Evolutionary conservation across 2,329 filamentous ascomycete species (phyloP), one percentile per base, ranked within the genome.

Genomic region (Curvularia hawaiiensis): DNA sequence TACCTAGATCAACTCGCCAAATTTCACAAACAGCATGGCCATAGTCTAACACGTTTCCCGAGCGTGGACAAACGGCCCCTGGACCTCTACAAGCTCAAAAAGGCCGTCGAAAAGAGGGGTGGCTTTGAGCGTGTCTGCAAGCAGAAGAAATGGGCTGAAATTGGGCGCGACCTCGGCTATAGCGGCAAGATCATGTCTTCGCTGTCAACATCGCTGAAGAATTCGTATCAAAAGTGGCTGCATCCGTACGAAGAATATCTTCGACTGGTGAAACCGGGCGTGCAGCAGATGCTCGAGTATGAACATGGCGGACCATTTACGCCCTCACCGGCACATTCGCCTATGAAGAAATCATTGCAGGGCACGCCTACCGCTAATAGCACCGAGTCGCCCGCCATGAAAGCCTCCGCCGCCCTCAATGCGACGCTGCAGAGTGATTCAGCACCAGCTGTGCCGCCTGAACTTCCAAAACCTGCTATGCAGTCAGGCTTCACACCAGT

Each of bases 161-260:
- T 99, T 67, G 95, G 95, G 33, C 88, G 95, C 70, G 95, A 98
- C 74, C 80, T 99, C 47, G 95, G 95, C 53, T 99, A 99, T 78
- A 98, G 94, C 73, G 95, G 95, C 73, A 99, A 99, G 81, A 99
- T 99, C 62, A 99, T 99, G 95, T 98, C 94, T 2, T 98, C 95
- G 9, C 81, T 99, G 46, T 99, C 95, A 6, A 99, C 95, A 0
- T 98, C 95, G 5, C 84, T 99, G 41, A 99, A 98, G 76, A 99
- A 99, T 76, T 98, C 95, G 0, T 99, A 96, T 69, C 92, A 97
- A 75, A 89, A 94, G 78, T 99, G 95, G 91, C 87, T 99, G 3
- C 91, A 92, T 71, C 95, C 95, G 0, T 99, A 98, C 69, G 95
- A 99, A 77, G 92, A 98, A 62, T 99, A 97, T 73, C 80, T 99